These are phyloP conservation scores for Setaria viridis DNA, from an alignment of 202 grass and related monocot species.

Conservation along the genomic window DNA sequence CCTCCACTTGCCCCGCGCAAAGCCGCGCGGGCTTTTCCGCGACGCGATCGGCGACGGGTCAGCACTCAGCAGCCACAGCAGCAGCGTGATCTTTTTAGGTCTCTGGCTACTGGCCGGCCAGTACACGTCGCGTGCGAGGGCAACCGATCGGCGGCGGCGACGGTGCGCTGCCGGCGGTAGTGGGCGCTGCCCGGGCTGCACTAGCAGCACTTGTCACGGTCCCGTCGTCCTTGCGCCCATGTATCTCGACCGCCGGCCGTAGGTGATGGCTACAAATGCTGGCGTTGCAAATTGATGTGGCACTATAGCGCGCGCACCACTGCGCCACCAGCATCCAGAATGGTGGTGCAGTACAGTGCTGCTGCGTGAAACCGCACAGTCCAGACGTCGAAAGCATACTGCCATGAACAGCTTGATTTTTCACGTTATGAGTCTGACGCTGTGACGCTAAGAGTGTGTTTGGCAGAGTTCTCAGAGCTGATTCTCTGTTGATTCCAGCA, in stretches of 20 bases:
- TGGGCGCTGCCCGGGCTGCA: slow-evolving; percentile 12
- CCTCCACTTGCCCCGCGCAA: background rate
- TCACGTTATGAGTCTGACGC: too few species aligned
- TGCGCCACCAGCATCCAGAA: background rate
- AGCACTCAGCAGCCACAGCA: background rate
- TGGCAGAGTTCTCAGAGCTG: too few species aligned
- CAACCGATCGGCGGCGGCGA: background rate
- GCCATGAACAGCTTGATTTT: background rate
- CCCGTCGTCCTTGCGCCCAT: background rate
- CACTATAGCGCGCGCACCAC: background rate
- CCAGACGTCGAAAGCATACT: background rate
- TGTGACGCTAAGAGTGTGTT: too few species aligned
- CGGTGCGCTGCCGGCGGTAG: background rate
- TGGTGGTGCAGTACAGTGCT: background rate
- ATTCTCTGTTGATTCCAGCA: too few species aligned
- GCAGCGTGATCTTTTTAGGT: background rate
- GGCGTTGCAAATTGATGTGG: background rate
- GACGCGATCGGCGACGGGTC: background rate
- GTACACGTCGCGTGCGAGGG: background rate
- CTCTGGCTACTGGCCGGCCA: background rate
- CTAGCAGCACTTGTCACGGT: slow-evolving; percentile 4
- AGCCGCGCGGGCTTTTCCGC: background rate
- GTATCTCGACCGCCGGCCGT: background rate
- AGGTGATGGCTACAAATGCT: background rate
- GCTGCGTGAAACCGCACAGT: background rate